These are phyloP conservation scores for Rhododendron ovatum DNA, from an alignment of 148 eudicot species.

Conservation along the genomic window DNA sequence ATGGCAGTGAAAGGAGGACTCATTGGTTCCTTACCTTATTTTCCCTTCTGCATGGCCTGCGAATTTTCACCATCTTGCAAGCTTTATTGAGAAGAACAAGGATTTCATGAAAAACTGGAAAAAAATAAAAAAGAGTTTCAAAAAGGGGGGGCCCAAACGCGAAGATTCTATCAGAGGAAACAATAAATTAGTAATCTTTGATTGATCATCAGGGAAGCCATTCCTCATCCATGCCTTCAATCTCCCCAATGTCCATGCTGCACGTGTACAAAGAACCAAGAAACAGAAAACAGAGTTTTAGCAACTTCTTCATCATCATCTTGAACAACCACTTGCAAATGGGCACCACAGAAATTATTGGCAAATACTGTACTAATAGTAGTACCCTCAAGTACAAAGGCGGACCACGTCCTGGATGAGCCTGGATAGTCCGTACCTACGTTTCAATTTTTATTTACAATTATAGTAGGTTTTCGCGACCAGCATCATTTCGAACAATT, in stretches of 20 bases:
- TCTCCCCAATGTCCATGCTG: slow-evolving; percentile 84
- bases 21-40: slow-evolving; percentile 17
- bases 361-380: background rate
- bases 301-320: background rate
- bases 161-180: slow-evolving; percentile 5
- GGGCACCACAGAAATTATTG: no score
- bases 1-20: background rate
- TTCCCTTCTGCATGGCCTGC: slow-evolving; percentile 3
- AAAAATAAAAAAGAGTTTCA: background rate
- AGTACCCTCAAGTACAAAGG: background rate
- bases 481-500: background rate
- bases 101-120: background rate
- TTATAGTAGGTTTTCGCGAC: no score
- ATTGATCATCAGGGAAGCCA: slow-evolving; percentile 49
- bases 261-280: slow-evolving; percentile 2
- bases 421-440: no score
- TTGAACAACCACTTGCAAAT: background rate
- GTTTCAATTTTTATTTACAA: background rate
- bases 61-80: background rate
- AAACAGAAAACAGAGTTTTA: background rate
- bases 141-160: background rate
- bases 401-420: background rate
- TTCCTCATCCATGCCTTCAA: slow-evolving; percentile 78
- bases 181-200: background rate
- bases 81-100: slow-evolving; percentile 8